Evolutionary conservation across 1,284 basidiomycete species (phyloP), one percentile per base, ranked within the genome.

Genomic region (Mycena sp.): DNA sequence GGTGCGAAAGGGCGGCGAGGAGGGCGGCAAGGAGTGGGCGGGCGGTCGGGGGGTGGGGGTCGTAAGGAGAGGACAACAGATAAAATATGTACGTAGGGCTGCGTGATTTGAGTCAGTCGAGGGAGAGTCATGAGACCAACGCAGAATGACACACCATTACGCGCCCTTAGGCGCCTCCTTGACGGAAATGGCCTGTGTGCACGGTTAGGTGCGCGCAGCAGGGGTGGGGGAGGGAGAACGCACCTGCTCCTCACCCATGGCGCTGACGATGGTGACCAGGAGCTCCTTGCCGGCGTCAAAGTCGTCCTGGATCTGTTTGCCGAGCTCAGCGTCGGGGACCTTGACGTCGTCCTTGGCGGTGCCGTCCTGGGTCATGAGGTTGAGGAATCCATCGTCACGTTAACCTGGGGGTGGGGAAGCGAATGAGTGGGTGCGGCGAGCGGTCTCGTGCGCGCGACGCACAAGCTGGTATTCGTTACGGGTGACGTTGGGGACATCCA

Each of bases 401-500:
- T 91, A 76, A 94, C 84, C 91, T 93, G 67, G 19, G 32, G 32
- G 28, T 25, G 49, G 58, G 43, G 30, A 7, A 44, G 57, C 51
- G 55, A 49, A 52, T 56, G 65, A 66, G 35, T 69, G 46, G 62
- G 61, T 64, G 51, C 48, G 32, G 21, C 51, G 14, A 50, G 43
- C 35, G 54, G 56, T 58, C 46, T 44, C 21, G 29, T 35, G 30
- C 41, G 37, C 17, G 38, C 43, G 21, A 54, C 37, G 29, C 77
- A 95, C 93, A 75, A 99, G 91, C 78, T 93, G 88, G 87, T 90
- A 99, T 89, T 99, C 98, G 67, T 85, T 87, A 79, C 97, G 94
- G 61, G 62, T 71, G 77, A 99, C 96, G 84, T 98, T 93, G 79
- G 97, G 97, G 74, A 99, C 97, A 76, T 98, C 96, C 94, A 99